These are phyloP conservation scores for Borealophlyctis nickersoniae DNA, from an alignment of 192 early-diverging fungal genomes.

Conservation along the genomic window DNA sequence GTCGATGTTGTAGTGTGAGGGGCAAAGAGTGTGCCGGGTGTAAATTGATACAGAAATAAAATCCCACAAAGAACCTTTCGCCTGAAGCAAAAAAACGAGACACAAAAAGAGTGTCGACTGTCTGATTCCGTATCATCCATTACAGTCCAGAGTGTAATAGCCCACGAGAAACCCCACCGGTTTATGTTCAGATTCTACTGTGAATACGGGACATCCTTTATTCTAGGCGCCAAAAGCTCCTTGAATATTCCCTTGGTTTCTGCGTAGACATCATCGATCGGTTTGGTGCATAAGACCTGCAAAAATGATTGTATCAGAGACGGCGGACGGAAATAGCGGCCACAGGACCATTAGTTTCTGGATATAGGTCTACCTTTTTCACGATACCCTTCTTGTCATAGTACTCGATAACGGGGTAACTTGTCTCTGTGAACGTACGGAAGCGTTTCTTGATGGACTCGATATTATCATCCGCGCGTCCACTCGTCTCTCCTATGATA, in stretches of 20 bases:
- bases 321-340: slow-evolving; percentile 43
- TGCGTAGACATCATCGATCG: slow-evolving; percentile 31
- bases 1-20: too few species aligned
- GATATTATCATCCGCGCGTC: slow-evolving; percentile 91
- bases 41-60: too few species aligned
- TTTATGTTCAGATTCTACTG: too few species aligned
- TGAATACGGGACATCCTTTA: too few species aligned
- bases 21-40: too few species aligned
- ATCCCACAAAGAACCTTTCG: too few species aligned
- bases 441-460: slow-evolving; percentile 97
- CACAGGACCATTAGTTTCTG: slow-evolving; percentile 6
- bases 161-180: too few species aligned
- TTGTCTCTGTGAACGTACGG: slow-evolving; percentile 75
- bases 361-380: slow-evolving; percentile 53
- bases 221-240: slow-evolving; percentile 16
- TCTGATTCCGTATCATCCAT: too few species aligned
- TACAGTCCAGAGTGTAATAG: too few species aligned
- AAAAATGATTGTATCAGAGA: slow-evolving; percentile 23
- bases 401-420: slow-evolving; percentile 86
- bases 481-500: slow-evolving; percentile 74
- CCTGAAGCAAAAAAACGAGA: too few species aligned
- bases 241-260: slow-evolving; percentile 21
- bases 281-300: slow-evolving; percentile 30
- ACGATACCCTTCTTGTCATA: slow-evolving; percentile 78
- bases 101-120: too few species aligned